phyloP scores from a whole-genome alignment of 345 rosid genomes.

The Citrus hindsii region DNA sequence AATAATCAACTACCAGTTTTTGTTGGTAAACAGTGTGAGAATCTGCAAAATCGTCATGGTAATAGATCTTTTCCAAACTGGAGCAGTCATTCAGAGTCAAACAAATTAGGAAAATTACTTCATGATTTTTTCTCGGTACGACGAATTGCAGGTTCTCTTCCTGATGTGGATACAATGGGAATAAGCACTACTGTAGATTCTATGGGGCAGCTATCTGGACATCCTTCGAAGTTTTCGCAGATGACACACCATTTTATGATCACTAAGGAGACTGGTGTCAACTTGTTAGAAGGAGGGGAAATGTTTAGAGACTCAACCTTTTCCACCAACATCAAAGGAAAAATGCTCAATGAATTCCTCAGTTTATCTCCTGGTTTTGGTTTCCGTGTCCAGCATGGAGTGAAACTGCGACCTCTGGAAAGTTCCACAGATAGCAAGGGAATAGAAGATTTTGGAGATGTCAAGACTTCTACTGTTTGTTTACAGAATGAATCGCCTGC shows the following conservation, averaged over 20 bases:
- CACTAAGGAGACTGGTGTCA: slow-evolving; percentile 33
- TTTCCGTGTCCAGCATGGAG: slow-evolving; percentile 42
- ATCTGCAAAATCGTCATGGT: slow-evolving; percentile 15
- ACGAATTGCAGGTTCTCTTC: slow-evolving; percentile 18
- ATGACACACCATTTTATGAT: slow-evolving; percentile 35
- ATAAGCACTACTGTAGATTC: slow-evolving; percentile 45
- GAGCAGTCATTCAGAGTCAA: slow-evolving; percentile 8
- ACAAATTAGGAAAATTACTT: slow-evolving; percentile 14
- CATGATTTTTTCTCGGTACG: slow-evolving; percentile 26
- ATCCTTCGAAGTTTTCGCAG: slow-evolving; percentile 33
- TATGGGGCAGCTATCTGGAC: slow-evolving; percentile 22
- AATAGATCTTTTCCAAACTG: slow-evolving; percentile 20
- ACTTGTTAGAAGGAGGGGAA: slow-evolving; percentile 38
- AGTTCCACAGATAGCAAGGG: slow-evolving; percentile 53
- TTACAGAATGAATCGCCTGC: slow-evolving; percentile 56
- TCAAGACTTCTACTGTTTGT: slow-evolving; percentile 24
- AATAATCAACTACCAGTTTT: slow-evolving; percentile 14
- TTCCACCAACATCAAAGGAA: slow-evolving; percentile 43
- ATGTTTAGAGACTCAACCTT: slow-evolving; percentile 32
- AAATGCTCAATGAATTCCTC: slow-evolving; percentile 38
- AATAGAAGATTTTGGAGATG: slow-evolving; percentile 24
- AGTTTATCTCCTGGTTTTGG: slow-evolving; percentile 39
- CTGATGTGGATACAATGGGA: slow-evolving; percentile 46
- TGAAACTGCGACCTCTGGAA: slow-evolving; percentile 47
- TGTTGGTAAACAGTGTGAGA: slow-evolving; percentile 17